Base-by-base conservation (phyloP, 495 filamentous ascomycete species). In the Trichoderma orchidacearum region DNA sequence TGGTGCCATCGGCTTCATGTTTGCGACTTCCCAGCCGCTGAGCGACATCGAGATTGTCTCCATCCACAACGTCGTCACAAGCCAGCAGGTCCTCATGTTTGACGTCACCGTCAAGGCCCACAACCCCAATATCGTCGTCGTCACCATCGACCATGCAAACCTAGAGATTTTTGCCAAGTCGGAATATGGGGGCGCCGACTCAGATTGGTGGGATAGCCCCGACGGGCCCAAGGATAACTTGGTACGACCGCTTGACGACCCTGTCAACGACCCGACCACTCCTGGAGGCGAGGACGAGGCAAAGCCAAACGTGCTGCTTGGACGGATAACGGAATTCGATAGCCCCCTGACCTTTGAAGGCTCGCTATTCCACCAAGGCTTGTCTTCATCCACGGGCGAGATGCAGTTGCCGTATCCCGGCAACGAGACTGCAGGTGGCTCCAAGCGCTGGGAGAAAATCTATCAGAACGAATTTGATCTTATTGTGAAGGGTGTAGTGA, bases 161-260 rank as follows among this genome's bases (percentile, higher is more conserved):
- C 76, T 97, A 53, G 87, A 93, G 62, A 79, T 98, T 23, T 97
- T 97, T 68, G 93, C 93, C 6, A 93, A 90, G 66, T 95, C 90
- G 50, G 85, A 85, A 23, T 85, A 90, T 64, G 85, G 92, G 31
- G 85, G 86, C 25, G 85, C 81, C 25, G 86, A 90, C 57, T 75
- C 76, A 54, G 82, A 85, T 56, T 83, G 84, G 68, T 89, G 85
- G 83, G 79, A 80, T 9, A 78, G 82, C 54, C 81, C 82, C 58
- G 65, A 62, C 63, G 29, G 29, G 51, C 51, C 34, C 48, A 23
- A 13, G 51, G 58, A 56, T 41, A 54, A 34, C 29, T 35, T 51
- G 25, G 30, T 64, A 9, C 36, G 53, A 18, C 58, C 60, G 5
- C 55, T 66, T 9, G 69, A 72, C 51, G 72, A 70, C 31, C 84